phyloP scores from a whole-genome alignment of 495 filamentous ascomycete species.

The Choiromyces venosus region DNA sequence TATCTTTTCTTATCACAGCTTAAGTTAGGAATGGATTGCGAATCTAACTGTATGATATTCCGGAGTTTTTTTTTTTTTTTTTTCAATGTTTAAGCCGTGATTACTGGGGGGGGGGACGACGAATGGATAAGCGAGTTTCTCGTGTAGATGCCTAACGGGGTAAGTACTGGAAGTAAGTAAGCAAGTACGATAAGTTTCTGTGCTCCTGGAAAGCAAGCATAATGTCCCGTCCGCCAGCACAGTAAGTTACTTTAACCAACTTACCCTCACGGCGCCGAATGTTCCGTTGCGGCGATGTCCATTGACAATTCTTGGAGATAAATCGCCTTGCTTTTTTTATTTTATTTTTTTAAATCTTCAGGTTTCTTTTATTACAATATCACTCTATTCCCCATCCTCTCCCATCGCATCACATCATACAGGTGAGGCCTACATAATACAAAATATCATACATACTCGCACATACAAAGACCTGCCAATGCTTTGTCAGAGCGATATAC shows the following conservation, averaged over 20 bases:
- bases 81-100: neutral
- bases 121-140: neutral
- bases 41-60: neutral
- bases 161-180: too few relatives aligned
- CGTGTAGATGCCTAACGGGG: neutral
- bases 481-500: neutral
- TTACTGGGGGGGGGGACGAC: too few relatives aligned
- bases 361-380: neutral
- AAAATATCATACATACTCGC: neutral
- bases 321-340: neutral
- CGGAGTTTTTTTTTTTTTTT: neutral
- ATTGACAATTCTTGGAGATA: neutral
- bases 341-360: too few relatives aligned
- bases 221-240: neutral
- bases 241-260: neutral
- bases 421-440: neutral
- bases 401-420: neutral
- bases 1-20: neutral
- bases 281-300: neutral
- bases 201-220: neutral
- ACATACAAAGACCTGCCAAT: neutral
- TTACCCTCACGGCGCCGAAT: neutral
- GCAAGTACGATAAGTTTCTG: neutral
- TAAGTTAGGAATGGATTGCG: neutral
- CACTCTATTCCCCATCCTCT: neutral